Conservation (phyloP, 345 rosid species). For the Odontarrhena argentea region DNA sequence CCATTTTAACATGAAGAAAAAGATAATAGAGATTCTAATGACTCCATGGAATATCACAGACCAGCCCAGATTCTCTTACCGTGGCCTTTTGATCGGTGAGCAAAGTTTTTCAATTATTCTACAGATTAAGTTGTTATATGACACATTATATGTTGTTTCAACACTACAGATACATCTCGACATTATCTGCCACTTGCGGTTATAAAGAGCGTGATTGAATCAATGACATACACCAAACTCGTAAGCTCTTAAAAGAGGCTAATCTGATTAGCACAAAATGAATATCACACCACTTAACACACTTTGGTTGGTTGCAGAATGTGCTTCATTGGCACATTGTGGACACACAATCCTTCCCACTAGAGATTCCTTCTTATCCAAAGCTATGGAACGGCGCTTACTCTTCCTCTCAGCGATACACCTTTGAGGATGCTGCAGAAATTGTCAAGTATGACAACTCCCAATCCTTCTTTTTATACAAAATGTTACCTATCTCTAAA, state of each 20-base stretch:
- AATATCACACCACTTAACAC: conserved; percentile 3
- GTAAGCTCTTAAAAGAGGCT: conserved; percentile 41
- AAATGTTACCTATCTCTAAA: neutral
- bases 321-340: conserved; percentile 84
- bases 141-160: conserved; percentile 5
- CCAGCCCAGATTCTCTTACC: conserved; percentile 66
- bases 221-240: conserved; percentile 73
- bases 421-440: conserved; percentile 64
- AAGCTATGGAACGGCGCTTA: conserved; percentile 77
- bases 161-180: conserved; percentile 68
- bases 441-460: conserved; percentile 45
- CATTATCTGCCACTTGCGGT: conserved; percentile 63
- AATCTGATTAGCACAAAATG: neutral
- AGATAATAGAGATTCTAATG: conserved; percentile 50
- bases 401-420: conserved; percentile 57
- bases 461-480: neutral
- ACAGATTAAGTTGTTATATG: neutral
- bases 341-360: conserved; percentile 67
- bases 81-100: conserved; percentile 78
- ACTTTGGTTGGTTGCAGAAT: conserved; percentile 46
- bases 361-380: conserved; percentile 76
- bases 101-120: neutral
- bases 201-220: conserved; percentile 70
- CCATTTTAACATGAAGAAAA: conserved; percentile 50
- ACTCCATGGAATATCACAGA: conserved; percentile 68